Percentiles rank a stretch among this genome's conserved stretches.
phyloP scores from a whole-genome alignment of 1,284 basidiomycete species.

The Ustilago loliicola region DNA sequence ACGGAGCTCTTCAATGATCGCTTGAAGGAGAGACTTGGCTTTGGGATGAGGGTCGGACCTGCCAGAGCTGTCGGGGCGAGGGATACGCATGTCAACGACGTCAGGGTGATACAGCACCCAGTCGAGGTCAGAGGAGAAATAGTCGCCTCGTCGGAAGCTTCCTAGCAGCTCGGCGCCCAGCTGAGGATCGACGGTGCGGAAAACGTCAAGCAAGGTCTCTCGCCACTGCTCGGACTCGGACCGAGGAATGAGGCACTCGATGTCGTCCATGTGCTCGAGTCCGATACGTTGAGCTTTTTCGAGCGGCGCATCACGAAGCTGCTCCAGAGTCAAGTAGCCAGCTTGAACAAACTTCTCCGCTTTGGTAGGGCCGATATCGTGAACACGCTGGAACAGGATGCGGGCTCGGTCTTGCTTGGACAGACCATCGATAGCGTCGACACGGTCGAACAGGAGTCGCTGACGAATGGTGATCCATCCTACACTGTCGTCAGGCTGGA shows the following conservation, averaged over 20 bases:
- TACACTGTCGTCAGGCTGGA: constrained; percentile 41
- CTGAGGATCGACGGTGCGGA: constrained; percentile 23
- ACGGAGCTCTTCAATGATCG: constrained; percentile 17
- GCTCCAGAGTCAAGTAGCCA: constrained; percentile 34
- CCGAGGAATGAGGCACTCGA: constrained; percentile 41
- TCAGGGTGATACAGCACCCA: constrained; percentile 40
- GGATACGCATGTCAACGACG: constrained; percentile 21
- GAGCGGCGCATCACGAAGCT: constrained; percentile 33
- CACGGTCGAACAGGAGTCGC: constrained; percentile 20
- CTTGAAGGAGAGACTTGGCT: constrained; percentile 17
- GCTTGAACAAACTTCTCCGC: constrained; percentile 34
- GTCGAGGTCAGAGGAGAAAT: constrained; percentile 46
- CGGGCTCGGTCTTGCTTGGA: constrained; percentile 24
- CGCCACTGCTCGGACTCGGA: constrained; percentile 32
- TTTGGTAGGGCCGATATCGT: constrained; percentile 34
- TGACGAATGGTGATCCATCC: constrained; percentile 36
- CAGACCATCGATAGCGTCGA: constrained; percentile 29
- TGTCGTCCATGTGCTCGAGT: constrained; percentile 32
- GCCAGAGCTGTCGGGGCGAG: constrained; percentile 9
- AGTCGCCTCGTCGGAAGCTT: constrained; percentile 44
- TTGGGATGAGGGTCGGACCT: constrained; percentile 18
- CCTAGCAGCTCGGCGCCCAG: constrained; percentile 32
- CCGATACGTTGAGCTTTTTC: constrained; percentile 39
- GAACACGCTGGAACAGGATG: constrained; percentile 34
- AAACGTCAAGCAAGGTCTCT: constrained; percentile 20